Conservation (phyloP, 345 rosid species). For the Excoecaria cochinchinensis region DNA sequence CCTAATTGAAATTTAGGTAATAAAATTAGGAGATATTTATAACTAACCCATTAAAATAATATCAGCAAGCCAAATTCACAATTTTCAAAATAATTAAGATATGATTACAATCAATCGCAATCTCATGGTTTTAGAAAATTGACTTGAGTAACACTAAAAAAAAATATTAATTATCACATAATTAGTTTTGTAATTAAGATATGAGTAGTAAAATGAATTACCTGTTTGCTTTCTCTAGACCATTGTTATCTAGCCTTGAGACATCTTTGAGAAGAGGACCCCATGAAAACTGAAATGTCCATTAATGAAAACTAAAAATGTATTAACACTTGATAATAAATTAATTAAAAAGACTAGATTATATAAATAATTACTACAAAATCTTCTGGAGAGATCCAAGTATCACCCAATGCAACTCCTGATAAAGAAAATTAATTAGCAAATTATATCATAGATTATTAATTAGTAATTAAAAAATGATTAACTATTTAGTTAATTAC, state of each 20-base stretch:
- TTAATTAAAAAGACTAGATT: not conserved
- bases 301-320: no score
- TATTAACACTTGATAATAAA: no score
- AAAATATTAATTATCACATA: not conserved
- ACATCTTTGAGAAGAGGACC: constrained; percentile 79
- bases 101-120: no score
- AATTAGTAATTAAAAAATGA: no score
- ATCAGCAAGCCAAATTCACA: no score
- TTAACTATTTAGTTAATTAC: constrained; percentile 28
- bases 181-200: no score
- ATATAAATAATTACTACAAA: constrained; percentile 52
- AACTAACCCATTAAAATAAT: no score
- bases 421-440: not conserved
- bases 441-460: no score
- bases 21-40: no score
- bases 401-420: constrained; percentile 83
- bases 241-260: constrained; percentile 67
- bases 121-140: not conserved
- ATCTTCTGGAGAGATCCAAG: constrained; percentile 96
- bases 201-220: not conserved
- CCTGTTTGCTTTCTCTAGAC: constrained; percentile 48
- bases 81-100: no score
- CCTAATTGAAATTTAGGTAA: no score
- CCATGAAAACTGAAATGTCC: constrained; percentile 77
- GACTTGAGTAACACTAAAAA: not conserved